Conservation (phyloP, 192 early-diverging fungal species). For the Linnemannia elongata region DNA sequence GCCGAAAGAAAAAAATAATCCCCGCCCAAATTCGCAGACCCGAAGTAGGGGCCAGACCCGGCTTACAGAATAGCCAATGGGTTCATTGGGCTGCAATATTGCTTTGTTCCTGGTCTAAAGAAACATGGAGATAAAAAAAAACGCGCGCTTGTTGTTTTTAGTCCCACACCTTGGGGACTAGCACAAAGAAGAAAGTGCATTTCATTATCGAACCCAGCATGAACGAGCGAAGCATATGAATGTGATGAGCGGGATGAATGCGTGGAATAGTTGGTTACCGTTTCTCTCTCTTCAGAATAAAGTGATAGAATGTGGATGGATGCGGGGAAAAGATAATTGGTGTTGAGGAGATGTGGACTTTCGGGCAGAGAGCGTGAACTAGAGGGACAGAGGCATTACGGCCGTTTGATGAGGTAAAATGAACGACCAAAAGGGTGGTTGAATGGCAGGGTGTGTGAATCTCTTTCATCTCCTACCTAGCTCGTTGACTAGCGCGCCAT, state of each 20-base stretch:
- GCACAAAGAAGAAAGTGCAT: background rate
- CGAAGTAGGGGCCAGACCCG: background rate
- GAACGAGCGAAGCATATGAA: background rate
- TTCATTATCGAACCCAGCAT: background rate
- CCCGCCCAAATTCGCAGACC: background rate
- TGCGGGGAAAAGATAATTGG: conserved; percentile 9
- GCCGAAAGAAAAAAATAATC: background rate
- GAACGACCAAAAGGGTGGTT: background rate
- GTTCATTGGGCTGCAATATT: background rate
- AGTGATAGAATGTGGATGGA: background rate
- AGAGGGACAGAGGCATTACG: background rate
- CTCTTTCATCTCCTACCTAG: background rate
- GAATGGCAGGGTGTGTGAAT: background rate
- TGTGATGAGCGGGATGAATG: background rate
- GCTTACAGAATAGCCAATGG: background rate
- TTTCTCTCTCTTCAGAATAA: background rate
- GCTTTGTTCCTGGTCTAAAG: background rate
- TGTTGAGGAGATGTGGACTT: background rate
- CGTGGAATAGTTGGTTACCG: background rate
- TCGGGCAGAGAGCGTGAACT: background rate
- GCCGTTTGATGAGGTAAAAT: background rate
- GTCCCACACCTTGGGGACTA: background rate
- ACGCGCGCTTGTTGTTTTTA: background rate
- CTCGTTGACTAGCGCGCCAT: background rate
- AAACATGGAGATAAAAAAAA: background rate